Evolutionary conservation across 371 early-diverging fungal species (phyloP), one percentile per base, ranked within the genome.

Genomic region (Caulochytrium protostelioides): DNA sequence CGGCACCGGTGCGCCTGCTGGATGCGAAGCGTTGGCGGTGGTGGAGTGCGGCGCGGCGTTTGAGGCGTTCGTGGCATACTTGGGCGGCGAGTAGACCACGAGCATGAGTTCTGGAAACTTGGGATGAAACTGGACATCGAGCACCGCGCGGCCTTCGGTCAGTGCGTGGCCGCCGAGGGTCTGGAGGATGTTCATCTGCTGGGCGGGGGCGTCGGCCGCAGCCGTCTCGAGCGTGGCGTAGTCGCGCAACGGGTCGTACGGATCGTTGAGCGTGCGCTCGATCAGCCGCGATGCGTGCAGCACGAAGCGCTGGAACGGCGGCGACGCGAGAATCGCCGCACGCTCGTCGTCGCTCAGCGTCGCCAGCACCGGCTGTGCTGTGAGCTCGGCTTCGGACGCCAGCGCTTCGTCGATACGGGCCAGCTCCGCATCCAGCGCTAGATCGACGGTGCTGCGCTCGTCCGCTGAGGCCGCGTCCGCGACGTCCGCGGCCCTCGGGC

Each of bases 241-340:
- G 63, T 95, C 94, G 35, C 65, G 73, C 72, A 90, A 69, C 43
- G 76, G 74, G 52, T 90, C 92, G 41, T 84, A 87, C 44, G 69
- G 64, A 34, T 86, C 84, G 48, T 75, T 72, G 50, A 95, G 54
- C 18, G 84, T 89, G 30, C 89, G 57, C 53, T 91, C 92, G 37
- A 92, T 57, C 32, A 87, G 46, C 49, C 78, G 87, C 12, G 89
- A 62, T 16, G 84, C 74, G 17, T 56, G 55, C 30, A 87, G 85
- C 28, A 95, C 56, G 53, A 92, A 92, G n/a, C 74, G 62, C 12
- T 59, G 43, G 54, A 91, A 91, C 14, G 70, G 70, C 27, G 67
- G 62, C 1, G 84, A 73, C 20, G 57, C 54, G 27, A 84, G 25
- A 41, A 90, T 79, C 8, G 54, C 22, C 30, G 67, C 60, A 35